phyloP scores from a whole-genome alignment of 1,139 yeast genomes.

The Protomyces lactucae-debilis region DNA sequence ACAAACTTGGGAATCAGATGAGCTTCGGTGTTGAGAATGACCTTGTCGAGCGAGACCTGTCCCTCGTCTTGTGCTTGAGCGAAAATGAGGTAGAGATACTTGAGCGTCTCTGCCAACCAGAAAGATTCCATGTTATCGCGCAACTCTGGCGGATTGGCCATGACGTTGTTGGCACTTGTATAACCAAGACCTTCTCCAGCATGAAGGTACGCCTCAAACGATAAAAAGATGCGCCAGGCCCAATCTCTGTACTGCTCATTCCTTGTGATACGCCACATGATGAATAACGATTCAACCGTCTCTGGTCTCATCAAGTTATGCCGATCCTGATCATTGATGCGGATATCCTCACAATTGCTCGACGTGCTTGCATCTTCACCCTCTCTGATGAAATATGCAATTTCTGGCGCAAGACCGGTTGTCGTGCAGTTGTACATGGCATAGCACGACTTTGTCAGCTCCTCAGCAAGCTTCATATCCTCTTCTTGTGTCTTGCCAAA shows the following conservation, averaged over 20 bases:
- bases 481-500: constrained; percentile 50
- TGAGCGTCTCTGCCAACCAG: constrained; percentile 92
- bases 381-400: constrained; percentile 66
- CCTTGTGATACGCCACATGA: constrained; percentile 72
- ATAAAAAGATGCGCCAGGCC: constrained; percentile 82
- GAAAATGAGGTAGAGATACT: constrained; percentile 77
- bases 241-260: constrained; percentile 72
- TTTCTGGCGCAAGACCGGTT: constrained; percentile 84
- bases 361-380: constrained; percentile 34
- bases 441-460: constrained; percentile 74
- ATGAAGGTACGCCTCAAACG: constrained; percentile 58
- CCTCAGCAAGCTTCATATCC: constrained; percentile 68
- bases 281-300: constrained; percentile 82
- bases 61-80: constrained; percentile 51
- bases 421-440: constrained; percentile 68
- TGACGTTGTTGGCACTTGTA: constrained; percentile 64
- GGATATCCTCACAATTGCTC: constrained; percentile 50
- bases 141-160: constrained; percentile 45
- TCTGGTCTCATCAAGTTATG: constrained; percentile 93
- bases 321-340: constrained; percentile 63
- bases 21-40: constrained; percentile 87
- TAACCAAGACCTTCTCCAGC: constrained; percentile 52
- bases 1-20: constrained; percentile 76
- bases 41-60: constrained; percentile 55
- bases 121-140: constrained; percentile 83